Evolutionary conservation across 192 early-diverging fungal genomes (phyloP).

Genomic region (Tieghemiomyces parasiticus): DNA sequence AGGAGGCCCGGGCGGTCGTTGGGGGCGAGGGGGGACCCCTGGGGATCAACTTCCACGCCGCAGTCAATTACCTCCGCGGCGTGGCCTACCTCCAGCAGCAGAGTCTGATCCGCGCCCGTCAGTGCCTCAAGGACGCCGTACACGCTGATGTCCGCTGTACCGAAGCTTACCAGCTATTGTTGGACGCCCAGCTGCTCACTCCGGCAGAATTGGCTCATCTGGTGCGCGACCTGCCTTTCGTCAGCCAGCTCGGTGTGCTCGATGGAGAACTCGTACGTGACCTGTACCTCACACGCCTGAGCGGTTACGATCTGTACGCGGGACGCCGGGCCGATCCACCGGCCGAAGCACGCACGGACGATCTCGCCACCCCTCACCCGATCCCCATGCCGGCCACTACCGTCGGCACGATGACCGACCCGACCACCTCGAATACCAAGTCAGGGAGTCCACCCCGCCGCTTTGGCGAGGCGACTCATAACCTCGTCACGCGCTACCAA

Average conservation of each 20-base stretch:
- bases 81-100: slow-evolving; percentile 30
- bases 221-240: slow-evolving; percentile 11
- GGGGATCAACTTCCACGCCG: not conserved
- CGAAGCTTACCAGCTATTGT: slow-evolving; percentile 18
- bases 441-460: too few relatives aligned
- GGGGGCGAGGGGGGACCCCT: too few relatives aligned
- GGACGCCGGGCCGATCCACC: not conserved
- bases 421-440: too few relatives aligned
- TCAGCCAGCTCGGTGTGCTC: not conserved
- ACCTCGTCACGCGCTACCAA: not conserved
- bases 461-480: not conserved
- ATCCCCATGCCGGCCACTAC: not conserved
- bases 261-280: slow-evolving; percentile 8
- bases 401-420: too few relatives aligned
- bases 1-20: too few relatives aligned
- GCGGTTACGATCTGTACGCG: slow-evolving; percentile 15
- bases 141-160: slow-evolving; percentile 43
- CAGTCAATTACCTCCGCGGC: slow-evolving; percentile 31
- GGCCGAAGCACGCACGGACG: not conserved
- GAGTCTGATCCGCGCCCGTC: slow-evolving; percentile 34
- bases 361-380: not conserved
- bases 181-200: not conserved
- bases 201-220: slow-evolving; percentile 1
- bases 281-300: slow-evolving; percentile 11
- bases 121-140: slow-evolving; percentile 44